phyloP scores from a whole-genome alignment of 2,329 filamentous ascomycete genomes.

The Nigrospora sphaerica region DNA sequence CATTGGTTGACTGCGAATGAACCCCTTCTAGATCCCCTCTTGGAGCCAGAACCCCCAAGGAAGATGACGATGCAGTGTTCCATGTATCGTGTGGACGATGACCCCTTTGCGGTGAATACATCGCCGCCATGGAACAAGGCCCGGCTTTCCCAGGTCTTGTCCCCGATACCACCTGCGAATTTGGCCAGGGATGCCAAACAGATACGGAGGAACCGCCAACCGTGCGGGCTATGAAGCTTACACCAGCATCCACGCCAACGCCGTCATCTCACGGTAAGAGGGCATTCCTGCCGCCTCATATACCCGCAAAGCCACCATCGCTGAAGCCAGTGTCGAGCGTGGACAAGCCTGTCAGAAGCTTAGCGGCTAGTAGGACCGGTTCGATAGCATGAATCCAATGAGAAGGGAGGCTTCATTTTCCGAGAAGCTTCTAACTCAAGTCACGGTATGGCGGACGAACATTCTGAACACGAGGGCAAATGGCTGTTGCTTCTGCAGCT shows the following conservation, averaged over 20 bases:
- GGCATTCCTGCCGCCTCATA: conserved; percentile 14
- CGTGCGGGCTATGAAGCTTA: conserved; percentile 1
- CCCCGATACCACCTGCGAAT: conserved; percentile 12
- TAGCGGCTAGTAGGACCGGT: background rate
- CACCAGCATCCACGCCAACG: conserved; percentile 11
- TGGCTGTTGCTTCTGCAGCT: no score
- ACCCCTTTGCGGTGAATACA: conserved; percentile 15
- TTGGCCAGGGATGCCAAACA: conserved; percentile 1
- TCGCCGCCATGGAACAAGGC: conserved; percentile 7
- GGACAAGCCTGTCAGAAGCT: background rate
- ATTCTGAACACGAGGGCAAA: no score
- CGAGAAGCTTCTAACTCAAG: no score
- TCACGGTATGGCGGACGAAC: no score
- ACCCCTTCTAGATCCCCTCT: no score
- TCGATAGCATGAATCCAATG: background rate
- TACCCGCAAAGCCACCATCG: background rate
- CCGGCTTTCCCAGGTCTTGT: conserved; percentile 19
- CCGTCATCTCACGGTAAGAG: conserved; percentile 9
- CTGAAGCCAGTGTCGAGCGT: background rate
- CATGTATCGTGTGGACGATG: conserved; percentile 9
- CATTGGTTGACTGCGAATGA: no score
- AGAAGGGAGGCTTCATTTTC: background rate
- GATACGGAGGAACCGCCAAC: background rate
- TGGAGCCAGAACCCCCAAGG: background rate
- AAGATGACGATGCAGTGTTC: conserved; percentile 8